Evolutionary conservation across 2,329 filamentous ascomycete species (phyloP), one percentile per base, ranked within the genome.

Genomic region (Zasmidium angulare): DNA sequence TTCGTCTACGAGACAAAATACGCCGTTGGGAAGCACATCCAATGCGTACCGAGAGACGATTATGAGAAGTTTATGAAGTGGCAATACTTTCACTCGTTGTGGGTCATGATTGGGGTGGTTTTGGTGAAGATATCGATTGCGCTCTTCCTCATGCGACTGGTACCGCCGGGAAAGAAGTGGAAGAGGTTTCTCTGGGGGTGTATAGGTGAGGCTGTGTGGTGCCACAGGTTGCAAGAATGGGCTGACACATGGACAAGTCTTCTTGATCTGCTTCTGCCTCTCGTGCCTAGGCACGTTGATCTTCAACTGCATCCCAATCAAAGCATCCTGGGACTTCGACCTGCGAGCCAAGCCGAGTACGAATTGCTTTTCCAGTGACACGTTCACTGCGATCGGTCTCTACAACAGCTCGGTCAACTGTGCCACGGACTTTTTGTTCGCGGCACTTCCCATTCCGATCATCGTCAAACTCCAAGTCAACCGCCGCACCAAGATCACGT

Each of bases 121-220:
- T 64, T 75, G 0, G 76, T 81, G 59, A 82, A 82, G 65, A 73
- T 82, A 10, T 81, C 80, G 0, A 75, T 81, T 24, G 77, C 74
- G 1, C 72, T 79, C 26, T 79, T 80, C 60, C 69, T 82, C 3
- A 67, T 81, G 53, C 71, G 79, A 40, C 68, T 81, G 6, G 75
- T 76, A n/a, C 68, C 72, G 14, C 68, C 71, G 19, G 77, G 70
- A 21, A 77, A 70, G 43, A 68, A 60, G 9, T 78, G 77, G 67
- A 74, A 75, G n/a, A 67, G 68, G 2, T 76, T 79, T 53, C 67
- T 82, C 1, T 77, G 75, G 63, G 72, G 68, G 1, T 66, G 76
- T 7, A 77, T 82, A 53, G 73, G 79, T 79, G 67, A 56, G 76
- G 60, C 21, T 10, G 4, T 17, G 4, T 10, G 12, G 36, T 17